These are phyloP conservation scores for Xylaria bambusicola DNA, from an alignment of 495 filamentous ascomycete species.

Conservation along the genomic window DNA sequence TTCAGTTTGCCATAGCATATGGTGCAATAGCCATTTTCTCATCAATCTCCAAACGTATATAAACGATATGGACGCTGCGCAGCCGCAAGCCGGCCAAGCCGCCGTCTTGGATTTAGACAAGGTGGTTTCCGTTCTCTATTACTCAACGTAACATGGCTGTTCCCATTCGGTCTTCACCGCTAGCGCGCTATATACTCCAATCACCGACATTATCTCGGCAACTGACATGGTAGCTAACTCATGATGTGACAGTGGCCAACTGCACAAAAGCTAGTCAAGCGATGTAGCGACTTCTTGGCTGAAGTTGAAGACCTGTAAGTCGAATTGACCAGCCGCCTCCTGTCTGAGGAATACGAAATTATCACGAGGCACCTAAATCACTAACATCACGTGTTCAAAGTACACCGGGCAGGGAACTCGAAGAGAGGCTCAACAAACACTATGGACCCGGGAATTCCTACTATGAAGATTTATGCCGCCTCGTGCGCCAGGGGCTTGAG, in stretches of 20 bases:
- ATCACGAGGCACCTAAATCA: neutral
- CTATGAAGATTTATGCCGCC: conserved; percentile 45
- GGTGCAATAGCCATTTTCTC: neutral
- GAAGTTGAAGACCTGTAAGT: conserved; percentile 47
- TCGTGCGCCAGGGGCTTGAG: conserved; percentile 40
- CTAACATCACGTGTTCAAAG: conserved; percentile 24
- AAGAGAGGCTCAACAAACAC: conserved; percentile 41
- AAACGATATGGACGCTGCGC: neutral
- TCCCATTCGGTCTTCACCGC: neutral
- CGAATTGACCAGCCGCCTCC: neutral
- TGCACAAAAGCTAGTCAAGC: conserved; percentile 40
- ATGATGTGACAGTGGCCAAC: conserved; percentile 29
- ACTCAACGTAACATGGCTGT: neutral
- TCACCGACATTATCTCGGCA: neutral
- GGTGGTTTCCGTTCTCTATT: neutral
- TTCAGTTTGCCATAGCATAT: neutral
- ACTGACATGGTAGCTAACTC: neutral
- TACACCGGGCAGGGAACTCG: conserved; percentile 46
- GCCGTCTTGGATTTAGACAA: conserved; percentile 16
- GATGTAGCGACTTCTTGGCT: conserved; percentile 41
- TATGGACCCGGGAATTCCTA: conserved; percentile 45
- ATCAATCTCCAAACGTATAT: neutral
- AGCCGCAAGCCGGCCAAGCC: conserved; percentile 1
- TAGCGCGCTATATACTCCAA: neutral
- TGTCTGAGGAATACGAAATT: neutral